A percentile compares a stretch with the other conserved stretches of the same genome.
Conservation (phyloP, 495 filamentous ascomycete genomes). For the Hypoxylon lenormandii region DNA sequence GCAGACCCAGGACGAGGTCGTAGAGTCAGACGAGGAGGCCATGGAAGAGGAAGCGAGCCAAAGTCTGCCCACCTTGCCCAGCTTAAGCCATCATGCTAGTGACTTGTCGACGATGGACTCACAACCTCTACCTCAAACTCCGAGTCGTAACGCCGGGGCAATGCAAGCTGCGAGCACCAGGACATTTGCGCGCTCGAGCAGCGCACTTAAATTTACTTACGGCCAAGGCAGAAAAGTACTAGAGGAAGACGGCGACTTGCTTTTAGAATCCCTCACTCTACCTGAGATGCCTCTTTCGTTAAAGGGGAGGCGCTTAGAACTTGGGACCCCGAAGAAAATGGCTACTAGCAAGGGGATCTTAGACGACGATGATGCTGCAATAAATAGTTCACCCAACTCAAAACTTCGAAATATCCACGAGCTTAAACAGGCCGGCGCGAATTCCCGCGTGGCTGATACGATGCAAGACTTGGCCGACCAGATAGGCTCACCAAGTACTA, state of each 20-base stretch:
- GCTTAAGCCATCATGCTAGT: slow-evolving; percentile 32
- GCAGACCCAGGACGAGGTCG: slow-evolving; percentile 50
- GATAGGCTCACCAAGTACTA: slow-evolving; percentile 70
- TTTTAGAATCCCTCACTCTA: slow-evolving; percentile 44
- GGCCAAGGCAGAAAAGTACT: slow-evolving; percentile 63
- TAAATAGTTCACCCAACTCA: slow-evolving; percentile 73
- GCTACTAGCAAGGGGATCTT: slow-evolving; percentile 47
- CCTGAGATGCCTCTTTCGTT: slow-evolving; percentile 43
- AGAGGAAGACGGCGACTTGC: slow-evolving; percentile 53
- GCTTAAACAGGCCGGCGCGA: slow-evolving; percentile 84
- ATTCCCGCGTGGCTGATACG: slow-evolving; percentile 81
- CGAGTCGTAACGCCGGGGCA: slow-evolving; percentile 27
- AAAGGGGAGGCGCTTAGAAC: slow-evolving; percentile 56
- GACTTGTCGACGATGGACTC: slow-evolving; percentile 38
- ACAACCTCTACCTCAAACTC: slow-evolving; percentile 39
- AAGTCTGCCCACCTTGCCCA: slow-evolving; percentile 26
- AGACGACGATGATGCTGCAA: slow-evolving; percentile 67
- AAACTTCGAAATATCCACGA: slow-evolving; percentile 75
- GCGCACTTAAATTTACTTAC: slow-evolving; percentile 61
- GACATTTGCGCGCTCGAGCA: slow-evolving; percentile 47
- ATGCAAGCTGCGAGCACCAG: slow-evolving; percentile 34
- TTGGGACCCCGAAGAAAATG: slow-evolving; percentile 52
- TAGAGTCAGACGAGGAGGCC: slow-evolving; percentile 22
- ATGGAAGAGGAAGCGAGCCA: slow-evolving; percentile 18
- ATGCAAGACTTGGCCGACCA: slow-evolving; percentile 86